These are phyloP conservation scores for Fusarium sp. DNA, from an alignment of 2,329 filamentous ascomycete genomes.

Conservation along the genomic window DNA sequence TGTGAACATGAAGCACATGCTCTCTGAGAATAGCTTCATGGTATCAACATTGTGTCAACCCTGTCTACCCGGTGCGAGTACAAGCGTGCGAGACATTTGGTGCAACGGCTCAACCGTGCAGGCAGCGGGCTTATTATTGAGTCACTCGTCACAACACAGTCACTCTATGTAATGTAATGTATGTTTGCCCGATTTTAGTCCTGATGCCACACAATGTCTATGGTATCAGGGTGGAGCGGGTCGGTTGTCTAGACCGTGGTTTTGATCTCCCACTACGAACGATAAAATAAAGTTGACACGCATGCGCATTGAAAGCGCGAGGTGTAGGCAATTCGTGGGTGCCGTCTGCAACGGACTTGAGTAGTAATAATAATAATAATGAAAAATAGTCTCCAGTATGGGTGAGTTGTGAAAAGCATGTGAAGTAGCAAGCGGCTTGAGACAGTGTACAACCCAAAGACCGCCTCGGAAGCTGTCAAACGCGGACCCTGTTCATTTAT, in stretches of 20 bases:
- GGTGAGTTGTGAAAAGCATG: constrained; percentile 1
- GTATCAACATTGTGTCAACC: constrained; percentile 1
- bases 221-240: constrained; percentile 72
- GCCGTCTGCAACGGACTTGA: constrained; percentile 39
- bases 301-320: constrained; percentile 65
- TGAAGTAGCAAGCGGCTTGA: constrained; percentile 20
- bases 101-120: constrained; percentile 7
- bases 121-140: not conserved
- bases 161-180: constrained; percentile 2
- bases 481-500: not conserved
- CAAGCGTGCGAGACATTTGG: constrained; percentile 12
- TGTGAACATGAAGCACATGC: not conserved
- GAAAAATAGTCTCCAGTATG: too few relatives aligned
- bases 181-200: constrained; percentile 70
- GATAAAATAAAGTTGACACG: constrained; percentile 66
- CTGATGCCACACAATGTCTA: constrained; percentile 64
- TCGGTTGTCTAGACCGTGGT: constrained; percentile 72
- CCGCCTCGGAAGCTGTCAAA: constrained; percentile 14
- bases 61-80: constrained; percentile 1
- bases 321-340: constrained; percentile 71
- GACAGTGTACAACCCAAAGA: constrained; percentile 20
- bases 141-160: constrained; percentile 17
- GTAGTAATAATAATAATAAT: too few relatives aligned
- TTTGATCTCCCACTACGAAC: constrained; percentile 70
- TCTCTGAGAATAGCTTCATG: not conserved